These are phyloP conservation scores for Mycena belliarum DNA, from an alignment of 768 basidiomycete species.

Conservation along the genomic window DNA sequence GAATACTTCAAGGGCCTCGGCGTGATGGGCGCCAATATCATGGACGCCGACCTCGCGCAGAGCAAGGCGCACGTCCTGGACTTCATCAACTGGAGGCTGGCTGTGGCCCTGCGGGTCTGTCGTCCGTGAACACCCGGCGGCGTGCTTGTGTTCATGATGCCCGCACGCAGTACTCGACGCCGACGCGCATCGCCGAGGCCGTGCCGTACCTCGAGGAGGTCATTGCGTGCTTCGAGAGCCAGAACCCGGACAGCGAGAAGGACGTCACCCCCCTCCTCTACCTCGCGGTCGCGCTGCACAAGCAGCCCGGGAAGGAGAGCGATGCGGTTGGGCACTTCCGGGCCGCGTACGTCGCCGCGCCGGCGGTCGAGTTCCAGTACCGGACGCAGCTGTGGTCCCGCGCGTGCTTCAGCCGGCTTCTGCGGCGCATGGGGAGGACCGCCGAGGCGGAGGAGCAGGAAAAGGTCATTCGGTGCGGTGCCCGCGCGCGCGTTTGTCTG, in stretches of 20 bases:
- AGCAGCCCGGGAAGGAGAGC: constrained; percentile 1
- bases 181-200: constrained; percentile 15
- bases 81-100: constrained; percentile 2
- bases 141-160: background rate
- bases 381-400: constrained; percentile 10
- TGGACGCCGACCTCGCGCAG: background rate
- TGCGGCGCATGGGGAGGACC: constrained; percentile 4
- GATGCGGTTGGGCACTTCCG: constrained; percentile 3
- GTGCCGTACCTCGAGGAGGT: background rate
- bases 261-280: constrained; percentile 8
- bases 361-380: constrained; percentile 2
- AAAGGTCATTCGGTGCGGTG: background rate
- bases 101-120: background rate
- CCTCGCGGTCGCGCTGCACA: constrained; percentile 12
- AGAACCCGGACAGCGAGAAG: background rate
- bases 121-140: background rate
- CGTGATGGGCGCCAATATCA: background rate
- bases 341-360: background rate
- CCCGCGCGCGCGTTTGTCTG: no score
- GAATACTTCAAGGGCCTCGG: background rate
- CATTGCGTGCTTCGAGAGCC: background rate
- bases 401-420: constrained; percentile 14
- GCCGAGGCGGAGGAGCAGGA: constrained; percentile 7
- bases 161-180: constrained; percentile 5
- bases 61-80: background rate